Conservation (phyloP, 371 early-diverging fungal species). For the Syncephalastrum monosporum region DNA sequence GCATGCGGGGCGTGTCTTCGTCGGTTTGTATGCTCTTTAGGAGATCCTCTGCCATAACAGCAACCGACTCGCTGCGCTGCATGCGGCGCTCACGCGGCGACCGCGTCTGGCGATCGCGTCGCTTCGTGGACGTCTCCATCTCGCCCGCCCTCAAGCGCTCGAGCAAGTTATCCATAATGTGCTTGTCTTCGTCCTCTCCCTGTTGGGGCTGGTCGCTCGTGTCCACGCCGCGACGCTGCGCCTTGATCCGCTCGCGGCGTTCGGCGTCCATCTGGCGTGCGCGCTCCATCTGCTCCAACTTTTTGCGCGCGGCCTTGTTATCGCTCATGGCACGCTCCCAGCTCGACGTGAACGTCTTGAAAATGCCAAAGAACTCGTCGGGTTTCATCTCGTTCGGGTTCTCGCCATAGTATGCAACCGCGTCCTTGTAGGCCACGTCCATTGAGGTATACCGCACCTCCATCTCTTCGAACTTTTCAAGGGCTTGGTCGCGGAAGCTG, state of each 20-base stretch:
- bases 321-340: slow-evolving; percentile 64
- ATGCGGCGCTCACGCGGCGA: slow-evolving; percentile 43
- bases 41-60: slow-evolving; percentile 70
- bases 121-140: slow-evolving; percentile 58
- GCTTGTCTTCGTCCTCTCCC: slow-evolving; percentile 60
- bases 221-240: slow-evolving; percentile 45
- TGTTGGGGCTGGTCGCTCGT: slow-evolving; percentile 29
- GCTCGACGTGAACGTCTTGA: slow-evolving; percentile 77
- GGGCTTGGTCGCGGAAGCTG: slow-evolving; percentile 51
- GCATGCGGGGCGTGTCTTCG: slow-evolving; percentile 21
- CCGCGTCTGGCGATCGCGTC: slow-evolving; percentile 40
- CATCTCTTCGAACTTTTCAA: slow-evolving; percentile 46
- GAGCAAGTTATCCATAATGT: slow-evolving; percentile 79
- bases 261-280: slow-evolving; percentile 42
- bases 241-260: slow-evolving; percentile 43
- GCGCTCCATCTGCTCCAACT: slow-evolving; percentile 44
- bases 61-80: slow-evolving; percentile 61
- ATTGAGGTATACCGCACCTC: slow-evolving; percentile 54
- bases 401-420: slow-evolving; percentile 79
- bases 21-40: slow-evolving; percentile 64
- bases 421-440: slow-evolving; percentile 69
- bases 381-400: slow-evolving; percentile 76
- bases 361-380: slow-evolving; percentile 89
- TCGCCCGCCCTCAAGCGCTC: slow-evolving; percentile 76
- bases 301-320: slow-evolving; percentile 40